Evolutionary conservation across 768 basidiomycete species (phyloP), one percentile per base, ranked within the genome.

Genomic region (Phaeotremella skinneri): DNA sequence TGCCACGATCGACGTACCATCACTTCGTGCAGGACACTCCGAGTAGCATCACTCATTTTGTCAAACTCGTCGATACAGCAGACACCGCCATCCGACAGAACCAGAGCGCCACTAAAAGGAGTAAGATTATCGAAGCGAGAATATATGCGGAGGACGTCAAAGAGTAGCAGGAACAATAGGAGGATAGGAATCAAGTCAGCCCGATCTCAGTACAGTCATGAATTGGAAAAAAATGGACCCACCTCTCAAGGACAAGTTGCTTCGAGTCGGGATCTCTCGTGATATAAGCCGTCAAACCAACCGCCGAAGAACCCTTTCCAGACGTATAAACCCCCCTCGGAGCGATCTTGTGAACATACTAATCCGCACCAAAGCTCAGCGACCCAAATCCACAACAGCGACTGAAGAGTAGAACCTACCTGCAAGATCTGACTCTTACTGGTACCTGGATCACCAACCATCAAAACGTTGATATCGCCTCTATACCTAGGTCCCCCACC

Each of bases 331-430:
- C 94, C 31, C 96, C 96, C 57, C 96, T 83, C 31, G 96, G 96
- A 0, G 96, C 94, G 61, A 99, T 92, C 79, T 97, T 94, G 79
- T 99, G 93, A 0, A 99, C 96, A 76, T 98, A 98, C 91, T 98
- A 69, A 2, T 30, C 11, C 52, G 34, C 17, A n/a, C 34, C 34
- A 45, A 23, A 6, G 7, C 6, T 45, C 43, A 45, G 43, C 23
- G 43, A 45, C 20, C 6, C 43, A 45, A 45, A 14, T 45, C 11
- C 9, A 7, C 42, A 29, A 30, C 13, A 31, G 13, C 4, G 21
- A 26, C 17, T 25, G 42, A 11, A 21, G 26, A 52, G 50, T 13
- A 21, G 0, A 71, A 37, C 17, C 82, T 72, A 89, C 94, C 80
- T 90, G 85, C 31, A 99, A 76, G 62, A 99, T 92, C 73, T 99